Conservation (phyloP, 768 basidiomycete genomes). For the Dendrothele bispora region DNA sequence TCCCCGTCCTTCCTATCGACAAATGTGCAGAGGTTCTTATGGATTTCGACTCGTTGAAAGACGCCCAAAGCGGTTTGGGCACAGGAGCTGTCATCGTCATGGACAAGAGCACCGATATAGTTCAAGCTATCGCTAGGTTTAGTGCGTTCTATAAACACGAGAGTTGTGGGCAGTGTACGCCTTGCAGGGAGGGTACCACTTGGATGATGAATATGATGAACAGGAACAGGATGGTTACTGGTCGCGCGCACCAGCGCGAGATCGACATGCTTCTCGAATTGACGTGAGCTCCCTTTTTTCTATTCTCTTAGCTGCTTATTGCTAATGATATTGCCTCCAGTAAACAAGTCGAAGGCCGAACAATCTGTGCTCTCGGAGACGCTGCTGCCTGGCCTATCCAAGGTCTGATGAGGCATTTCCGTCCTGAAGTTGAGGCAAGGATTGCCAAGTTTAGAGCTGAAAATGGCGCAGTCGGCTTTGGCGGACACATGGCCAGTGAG, state of each 20-base stretch:
- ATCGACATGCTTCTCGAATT: slow-evolving; percentile 98
- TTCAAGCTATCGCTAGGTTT: slow-evolving; percentile 93
- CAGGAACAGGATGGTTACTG: slow-evolving; percentile 92
- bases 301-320: background rate
- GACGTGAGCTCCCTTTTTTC: slow-evolving; percentile 54
- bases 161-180: slow-evolving; percentile 96
- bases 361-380: slow-evolving; percentile 95
- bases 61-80: slow-evolving; percentile 93
- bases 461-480: slow-evolving; percentile 86
- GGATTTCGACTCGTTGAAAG: slow-evolving; percentile 98
- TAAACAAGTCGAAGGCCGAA: slow-evolving; percentile 96
- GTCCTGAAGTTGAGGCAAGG: slow-evolving; percentile 90
- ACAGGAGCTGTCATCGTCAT: slow-evolving; percentile 99
- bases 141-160: slow-evolving; percentile 96
- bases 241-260: slow-evolving; percentile 87
- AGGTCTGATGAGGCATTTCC: slow-evolving; percentile 96
- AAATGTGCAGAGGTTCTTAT: slow-evolving; percentile 92
- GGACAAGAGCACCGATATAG: slow-evolving; percentile 96
- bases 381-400: slow-evolving; percentile 99
- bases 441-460: slow-evolving; percentile 73
- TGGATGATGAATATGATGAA: slow-evolving; percentile 99
- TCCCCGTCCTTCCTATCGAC: slow-evolving; percentile 86
- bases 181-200: slow-evolving; percentile 91
- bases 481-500: slow-evolving; percentile 71
- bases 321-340: slow-evolving; percentile 34